These are phyloP conservation scores for Neltuma alba DNA, from an alignment of 306 rosid species.

Conservation along the genomic window DNA sequence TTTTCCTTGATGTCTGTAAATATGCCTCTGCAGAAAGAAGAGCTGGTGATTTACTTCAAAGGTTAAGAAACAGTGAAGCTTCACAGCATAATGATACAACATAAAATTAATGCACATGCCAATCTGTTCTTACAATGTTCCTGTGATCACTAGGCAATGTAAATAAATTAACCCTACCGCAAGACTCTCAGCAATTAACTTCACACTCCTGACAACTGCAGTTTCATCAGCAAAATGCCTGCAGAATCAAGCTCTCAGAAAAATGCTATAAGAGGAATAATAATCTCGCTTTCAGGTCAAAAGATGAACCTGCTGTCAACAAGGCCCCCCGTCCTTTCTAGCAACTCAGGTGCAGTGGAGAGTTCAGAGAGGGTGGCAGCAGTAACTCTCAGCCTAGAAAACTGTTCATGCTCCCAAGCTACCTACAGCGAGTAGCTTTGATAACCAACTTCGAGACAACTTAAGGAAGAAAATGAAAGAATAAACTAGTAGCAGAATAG, in stretches of 20 bases:
- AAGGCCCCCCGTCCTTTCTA: constrained; percentile 87
- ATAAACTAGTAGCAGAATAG: constrained; percentile 2
- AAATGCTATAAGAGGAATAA: constrained; percentile 31
- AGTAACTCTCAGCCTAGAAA: constrained; percentile 95
- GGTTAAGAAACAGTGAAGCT: neutral
- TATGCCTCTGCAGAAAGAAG: constrained; percentile 79
- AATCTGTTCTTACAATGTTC: neutral
- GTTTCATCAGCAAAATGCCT: constrained; percentile 73
- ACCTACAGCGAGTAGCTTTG: constrained; percentile 75
- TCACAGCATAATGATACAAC: neutral
- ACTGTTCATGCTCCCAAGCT: constrained; percentile 99
- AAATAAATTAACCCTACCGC: constrained; percentile 61
- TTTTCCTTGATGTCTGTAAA: constrained; percentile 84
- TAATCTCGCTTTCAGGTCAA: constrained; percentile 32
- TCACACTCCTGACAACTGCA: constrained; percentile 77
- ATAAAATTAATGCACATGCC: neutral
- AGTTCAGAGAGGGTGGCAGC: constrained; percentile 93
- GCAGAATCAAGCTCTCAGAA: constrained; percentile 55
- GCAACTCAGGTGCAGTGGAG: constrained; percentile 77
- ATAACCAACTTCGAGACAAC: constrained; percentile 35
- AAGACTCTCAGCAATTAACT: constrained; percentile 93
- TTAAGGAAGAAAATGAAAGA: constrained; percentile 22
- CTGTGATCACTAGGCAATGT: constrained; percentile 2
- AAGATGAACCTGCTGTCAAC: constrained; percentile 75
- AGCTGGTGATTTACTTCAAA: constrained; percentile 26